Conservation (phyloP, 805 yeast species). For the Nematodospora valgi region DNA sequence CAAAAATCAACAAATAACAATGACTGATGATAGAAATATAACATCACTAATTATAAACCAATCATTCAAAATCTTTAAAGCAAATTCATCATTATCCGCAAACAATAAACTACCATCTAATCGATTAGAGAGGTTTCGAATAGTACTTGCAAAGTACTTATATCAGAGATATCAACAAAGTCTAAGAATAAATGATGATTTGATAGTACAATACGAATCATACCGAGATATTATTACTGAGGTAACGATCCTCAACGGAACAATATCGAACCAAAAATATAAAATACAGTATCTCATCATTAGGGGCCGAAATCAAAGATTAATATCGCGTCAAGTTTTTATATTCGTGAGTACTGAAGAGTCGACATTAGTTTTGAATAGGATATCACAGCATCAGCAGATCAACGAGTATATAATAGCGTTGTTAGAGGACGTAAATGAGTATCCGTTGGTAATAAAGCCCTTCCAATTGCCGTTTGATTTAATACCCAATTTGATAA, state of each 20-base stretch:
- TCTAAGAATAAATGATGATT: slow-evolving; percentile 3
- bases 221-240: slow-evolving; percentile 10
- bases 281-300: slow-evolving; percentile 10
- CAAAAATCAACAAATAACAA: no score
- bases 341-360: slow-evolving; percentile 3
- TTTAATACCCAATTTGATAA: slow-evolving; percentile 10
- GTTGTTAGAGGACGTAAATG: slow-evolving; percentile 11
- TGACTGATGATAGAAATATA: slow-evolving; percentile 8
- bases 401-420: slow-evolving; percentile 7
- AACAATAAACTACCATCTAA: slow-evolving; percentile 4
- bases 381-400: slow-evolving; percentile 3
- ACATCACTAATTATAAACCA: slow-evolving; percentile 14
- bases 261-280: slow-evolving; percentile 1
- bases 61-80: slow-evolving; percentile 15
- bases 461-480: slow-evolving; percentile 4
- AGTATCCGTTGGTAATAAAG: slow-evolving; percentile 9
- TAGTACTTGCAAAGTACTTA: slow-evolving; percentile 12
- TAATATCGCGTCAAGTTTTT: slow-evolving; percentile 6
- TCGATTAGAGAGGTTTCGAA: slow-evolving; percentile 10
- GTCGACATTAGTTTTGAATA: slow-evolving; percentile 5
- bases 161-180: slow-evolving; percentile 7
- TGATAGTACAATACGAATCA: slow-evolving; percentile 10
- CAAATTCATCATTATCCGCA: slow-evolving; percentile 12
- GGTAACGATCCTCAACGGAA: slow-evolving; percentile 5
- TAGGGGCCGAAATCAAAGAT: slow-evolving; percentile 4